phyloP scores from a whole-genome alignment of 75 land plant species.

The Isoetes taiwanensis region DNA sequence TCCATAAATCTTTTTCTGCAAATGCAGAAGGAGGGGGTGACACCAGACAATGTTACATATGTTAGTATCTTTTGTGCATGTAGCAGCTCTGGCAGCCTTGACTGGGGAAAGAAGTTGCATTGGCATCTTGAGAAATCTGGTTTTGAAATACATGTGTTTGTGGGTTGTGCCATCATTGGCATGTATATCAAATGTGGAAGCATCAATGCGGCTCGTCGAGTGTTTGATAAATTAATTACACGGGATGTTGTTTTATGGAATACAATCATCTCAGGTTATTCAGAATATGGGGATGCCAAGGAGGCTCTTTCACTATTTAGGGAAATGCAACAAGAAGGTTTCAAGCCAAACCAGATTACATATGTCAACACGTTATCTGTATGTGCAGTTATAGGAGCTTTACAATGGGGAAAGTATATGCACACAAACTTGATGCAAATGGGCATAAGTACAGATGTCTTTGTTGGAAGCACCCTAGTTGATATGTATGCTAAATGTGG shows the following conservation, averaged over 20 bases:
- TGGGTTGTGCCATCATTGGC: not conserved
- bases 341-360: constrained; percentile 19
- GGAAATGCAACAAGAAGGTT: constrained; percentile 19
- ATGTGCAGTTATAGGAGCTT: too few species aligned
- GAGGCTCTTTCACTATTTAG: constrained; percentile 14
- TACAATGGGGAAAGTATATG: too few species aligned
- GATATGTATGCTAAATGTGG: not conserved
- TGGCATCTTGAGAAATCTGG: too few species aligned
- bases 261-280: constrained; percentile 22
- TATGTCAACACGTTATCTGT: not conserved
- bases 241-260: constrained; percentile 16
- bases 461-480: not conserved
- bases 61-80: not conserved
- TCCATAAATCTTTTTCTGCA: constrained; percentile 11
- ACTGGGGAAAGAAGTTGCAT: not conserved
- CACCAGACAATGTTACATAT: constrained; percentile 14
- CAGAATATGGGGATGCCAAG: constrained; percentile 11
- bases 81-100: not conserved
- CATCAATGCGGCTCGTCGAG: not conserved
- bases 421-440: too few species aligned
- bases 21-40: constrained; percentile 21
- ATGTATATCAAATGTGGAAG: not conserved
- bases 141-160: too few species aligned
- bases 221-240: not conserved
- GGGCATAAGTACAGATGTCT: too few species aligned